A percentile compares a stretch with the other conserved stretches of the same genome.
These are phyloP conservation scores for Yamadazyma olivae DNA, from an alignment of 805 yeast species.

Conservation along the genomic window DNA sequence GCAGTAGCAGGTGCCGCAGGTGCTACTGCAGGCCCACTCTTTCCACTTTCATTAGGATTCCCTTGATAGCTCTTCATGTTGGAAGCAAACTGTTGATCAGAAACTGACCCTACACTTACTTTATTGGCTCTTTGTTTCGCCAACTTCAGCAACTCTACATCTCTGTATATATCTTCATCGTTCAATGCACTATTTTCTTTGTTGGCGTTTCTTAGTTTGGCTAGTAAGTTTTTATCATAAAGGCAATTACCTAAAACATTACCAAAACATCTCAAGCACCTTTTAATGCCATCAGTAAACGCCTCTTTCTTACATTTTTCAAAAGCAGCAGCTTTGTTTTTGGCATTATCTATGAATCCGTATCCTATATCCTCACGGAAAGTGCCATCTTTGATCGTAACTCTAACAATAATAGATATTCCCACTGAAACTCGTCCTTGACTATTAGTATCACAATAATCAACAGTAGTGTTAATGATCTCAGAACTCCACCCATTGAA, in stretches of 20 bases:
- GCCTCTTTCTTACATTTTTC: constrained; percentile 84
- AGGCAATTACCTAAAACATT: constrained; percentile 78
- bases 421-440: constrained; percentile 57
- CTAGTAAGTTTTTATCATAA: constrained; percentile 69
- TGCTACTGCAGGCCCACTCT: no score
- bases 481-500: constrained; percentile 83
- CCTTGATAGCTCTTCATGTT: constrained; percentile 5
- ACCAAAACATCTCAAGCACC: constrained; percentile 78
- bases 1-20: neutral
- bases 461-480: constrained; percentile 61
- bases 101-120: constrained; percentile 3
- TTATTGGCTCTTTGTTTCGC: constrained; percentile 6
- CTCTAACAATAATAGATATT: constrained; percentile 65
- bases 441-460: constrained; percentile 64
- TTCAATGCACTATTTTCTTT: constrained; percentile 22
- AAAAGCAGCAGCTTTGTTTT: constrained; percentile 67
- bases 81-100: constrained; percentile 1
- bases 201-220: constrained; percentile 38
- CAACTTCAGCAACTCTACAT: constrained; percentile 12
- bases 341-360: constrained; percentile 71
- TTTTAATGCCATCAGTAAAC: constrained; percentile 76
- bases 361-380: constrained; percentile 75
- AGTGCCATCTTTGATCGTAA: constrained; percentile 77
- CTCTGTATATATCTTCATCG: constrained; percentile 33
- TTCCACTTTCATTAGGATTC: constrained; percentile 7